phyloP scores from a whole-genome alignment of 371 early-diverging fungal genomes.

The Mortierella sp. region DNA sequence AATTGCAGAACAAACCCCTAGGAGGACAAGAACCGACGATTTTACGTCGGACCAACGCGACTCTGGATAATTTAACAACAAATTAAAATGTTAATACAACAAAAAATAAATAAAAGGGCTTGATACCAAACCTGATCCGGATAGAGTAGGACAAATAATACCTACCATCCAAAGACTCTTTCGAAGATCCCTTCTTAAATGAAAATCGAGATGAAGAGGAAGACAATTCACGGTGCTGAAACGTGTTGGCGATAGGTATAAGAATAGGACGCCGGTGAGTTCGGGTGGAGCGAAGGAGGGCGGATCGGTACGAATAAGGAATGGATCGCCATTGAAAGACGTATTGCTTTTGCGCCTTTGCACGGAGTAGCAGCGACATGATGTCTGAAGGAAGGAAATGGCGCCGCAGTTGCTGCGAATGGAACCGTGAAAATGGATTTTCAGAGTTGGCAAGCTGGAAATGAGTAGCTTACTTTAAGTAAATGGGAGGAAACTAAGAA shows the following conservation, averaged over 20 bases:
- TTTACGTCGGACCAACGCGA: constrained; percentile 50
- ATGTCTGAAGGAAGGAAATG: neutral
- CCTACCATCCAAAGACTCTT: constrained; percentile 7
- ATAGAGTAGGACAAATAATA: neutral
- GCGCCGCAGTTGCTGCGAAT: neutral
- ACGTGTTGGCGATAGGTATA: neutral
- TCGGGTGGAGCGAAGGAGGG: neutral
- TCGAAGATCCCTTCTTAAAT: neutral
- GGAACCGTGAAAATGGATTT: neutral
- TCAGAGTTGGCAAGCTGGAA: neutral
- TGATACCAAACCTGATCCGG: neutral
- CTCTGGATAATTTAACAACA: constrained; percentile 12
- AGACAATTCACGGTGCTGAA: neutral
- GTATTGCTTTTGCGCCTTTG: constrained; percentile 8
- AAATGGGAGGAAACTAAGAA: neutral
- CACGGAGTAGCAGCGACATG: constrained; percentile 11
- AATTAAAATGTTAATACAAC: neutral
- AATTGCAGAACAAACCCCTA: constrained; percentile 33
- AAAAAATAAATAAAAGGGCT: neutral
- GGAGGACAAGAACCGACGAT: constrained; percentile 21
- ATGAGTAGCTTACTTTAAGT: neutral
- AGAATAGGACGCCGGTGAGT: neutral
- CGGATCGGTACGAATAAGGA: neutral
- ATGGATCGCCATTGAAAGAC: constrained; percentile 5
- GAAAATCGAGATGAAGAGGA: neutral